Evolutionary conservation across 1,284 basidiomycete species (phyloP).

Genomic region (Peniophora sp.): DNA sequence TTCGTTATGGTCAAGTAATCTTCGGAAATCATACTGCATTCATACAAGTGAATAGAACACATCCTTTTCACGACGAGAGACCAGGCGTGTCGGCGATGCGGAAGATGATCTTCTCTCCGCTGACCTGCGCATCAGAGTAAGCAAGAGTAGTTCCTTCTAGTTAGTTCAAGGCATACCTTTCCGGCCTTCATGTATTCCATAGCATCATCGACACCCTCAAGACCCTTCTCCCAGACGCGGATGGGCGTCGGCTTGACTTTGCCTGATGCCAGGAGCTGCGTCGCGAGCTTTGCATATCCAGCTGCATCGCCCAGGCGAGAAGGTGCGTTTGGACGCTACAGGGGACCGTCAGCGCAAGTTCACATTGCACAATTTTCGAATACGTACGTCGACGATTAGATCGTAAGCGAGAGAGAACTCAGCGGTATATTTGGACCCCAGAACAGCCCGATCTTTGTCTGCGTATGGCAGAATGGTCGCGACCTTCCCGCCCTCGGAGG

Average conservation of each 20-base stretch:
- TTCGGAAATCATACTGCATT: no score
- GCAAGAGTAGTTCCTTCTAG: no score
- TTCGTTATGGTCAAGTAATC: no score
- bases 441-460: background rate
- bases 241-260: constrained; percentile 14
- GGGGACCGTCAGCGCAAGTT: no score
- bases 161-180: constrained; percentile 1
- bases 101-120: constrained; percentile 8
- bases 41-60: no score
- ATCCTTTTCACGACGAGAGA: no score
- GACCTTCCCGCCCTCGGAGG: constrained; percentile 5
- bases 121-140: background rate
- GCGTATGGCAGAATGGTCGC: constrained; percentile 3
- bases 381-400: constrained; percentile 5
- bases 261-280: constrained; percentile 10
- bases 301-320: background rate
- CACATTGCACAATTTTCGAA: no score
- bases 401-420: constrained; percentile 1
- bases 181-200: constrained; percentile 7
- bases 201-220: constrained; percentile 10
- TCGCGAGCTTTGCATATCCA: constrained; percentile 7
- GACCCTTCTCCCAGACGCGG: constrained; percentile 10
- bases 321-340: no score
- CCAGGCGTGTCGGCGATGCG: constrained; percentile 7
- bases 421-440: background rate